phyloP scores from a whole-genome alignment of 2,329 filamentous ascomycete species.

The Didymosphaeria variabile region DNA sequence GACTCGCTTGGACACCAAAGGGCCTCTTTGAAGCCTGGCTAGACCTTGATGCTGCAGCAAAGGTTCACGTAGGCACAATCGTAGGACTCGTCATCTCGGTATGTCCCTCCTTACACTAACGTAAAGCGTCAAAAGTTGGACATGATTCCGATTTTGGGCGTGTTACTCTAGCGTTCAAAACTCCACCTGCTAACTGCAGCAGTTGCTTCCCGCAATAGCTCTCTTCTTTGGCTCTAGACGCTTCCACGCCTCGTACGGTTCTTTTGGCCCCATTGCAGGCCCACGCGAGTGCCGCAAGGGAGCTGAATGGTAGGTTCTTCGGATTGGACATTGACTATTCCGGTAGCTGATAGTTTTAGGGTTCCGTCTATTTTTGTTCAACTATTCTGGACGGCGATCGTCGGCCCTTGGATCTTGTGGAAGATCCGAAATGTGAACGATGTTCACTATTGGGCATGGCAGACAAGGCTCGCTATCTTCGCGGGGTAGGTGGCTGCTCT shows the following conservation, averaged over 20 bases:
- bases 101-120: conserved; percentile 15
- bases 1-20: conserved; percentile 37
- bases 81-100: conserved; percentile 43
- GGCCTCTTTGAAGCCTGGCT: conserved; percentile 43
- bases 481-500: conserved; percentile 38
- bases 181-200: conserved; percentile 25
- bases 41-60: conserved; percentile 42
- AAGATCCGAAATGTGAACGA: conserved; percentile 49
- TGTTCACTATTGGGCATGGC: conserved; percentile 51
- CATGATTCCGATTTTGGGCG: neutral
- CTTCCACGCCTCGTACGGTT: conserved; percentile 67
- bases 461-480: conserved; percentile 48
- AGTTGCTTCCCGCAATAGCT: conserved; percentile 67
- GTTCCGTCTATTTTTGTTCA: conserved; percentile 49
- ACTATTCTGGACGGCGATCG: conserved; percentile 47
- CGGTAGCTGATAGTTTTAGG: conserved; percentile 32
- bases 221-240: conserved; percentile 72
- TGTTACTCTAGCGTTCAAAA: neutral
- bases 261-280: conserved; percentile 59
- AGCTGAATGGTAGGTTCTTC: conserved; percentile 68
- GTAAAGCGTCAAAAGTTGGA: neutral
- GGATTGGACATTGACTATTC: neutral
- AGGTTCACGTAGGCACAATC: conserved; percentile 45
- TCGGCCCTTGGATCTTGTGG: conserved; percentile 51
- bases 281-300: conserved; percentile 60